Percentiles rank a stretch among this genome's conserved stretches.
phyloP scores from a whole-genome alignment of 495 filamentous ascomycete genomes.

The Lepidopterella palustris region DNA sequence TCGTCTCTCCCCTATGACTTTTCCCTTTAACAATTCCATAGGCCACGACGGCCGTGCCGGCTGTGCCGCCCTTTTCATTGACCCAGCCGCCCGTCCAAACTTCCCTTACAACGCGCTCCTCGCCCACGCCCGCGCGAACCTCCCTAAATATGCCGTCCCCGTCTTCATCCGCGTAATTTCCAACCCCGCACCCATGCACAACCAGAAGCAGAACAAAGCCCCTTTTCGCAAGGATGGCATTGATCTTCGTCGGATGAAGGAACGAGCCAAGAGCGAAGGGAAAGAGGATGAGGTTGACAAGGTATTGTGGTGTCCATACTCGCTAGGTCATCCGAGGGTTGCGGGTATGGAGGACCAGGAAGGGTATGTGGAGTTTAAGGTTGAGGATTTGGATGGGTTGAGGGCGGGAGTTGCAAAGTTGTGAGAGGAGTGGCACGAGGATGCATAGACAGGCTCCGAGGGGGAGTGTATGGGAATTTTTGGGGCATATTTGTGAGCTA shows the following conservation, averaged over 20 bases:
- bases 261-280: slow-evolving; percentile 18
- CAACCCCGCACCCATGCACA: slow-evolving; percentile 60
- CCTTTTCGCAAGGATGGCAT: slow-evolving; percentile 65
- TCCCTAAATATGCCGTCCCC: slow-evolving; percentile 73
- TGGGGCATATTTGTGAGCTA: no score
- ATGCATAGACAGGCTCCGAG: no score
- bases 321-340: slow-evolving; percentile 39
- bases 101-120: slow-evolving; percentile 34
- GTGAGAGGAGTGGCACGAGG: no score
- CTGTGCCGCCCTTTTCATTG: slow-evolving; percentile 38
- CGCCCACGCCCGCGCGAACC: slow-evolving; percentile 45
- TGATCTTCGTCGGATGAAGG: slow-evolving; percentile 42
- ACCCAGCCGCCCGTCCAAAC: slow-evolving; percentile 13
- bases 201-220: slow-evolving; percentile 80
- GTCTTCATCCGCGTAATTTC: slow-evolving; percentile 62
- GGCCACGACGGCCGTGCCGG: slow-evolving; percentile 38
- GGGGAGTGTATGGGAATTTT: no score
- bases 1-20: neutral
- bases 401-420: slow-evolving; percentile 45
- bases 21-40: neutral
- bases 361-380: slow-evolving; percentile 51
- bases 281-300: slow-evolving; percentile 15
- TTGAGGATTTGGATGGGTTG: slow-evolving; percentile 53
- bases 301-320: slow-evolving; percentile 19
- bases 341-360: slow-evolving; percentile 37